A percentile compares a stretch with the other conserved stretches of the same genome.
phyloP scores from a whole-genome alignment of 2,329 filamentous ascomycete species.

The Phaeosphaeriaceae sp. region DNA sequence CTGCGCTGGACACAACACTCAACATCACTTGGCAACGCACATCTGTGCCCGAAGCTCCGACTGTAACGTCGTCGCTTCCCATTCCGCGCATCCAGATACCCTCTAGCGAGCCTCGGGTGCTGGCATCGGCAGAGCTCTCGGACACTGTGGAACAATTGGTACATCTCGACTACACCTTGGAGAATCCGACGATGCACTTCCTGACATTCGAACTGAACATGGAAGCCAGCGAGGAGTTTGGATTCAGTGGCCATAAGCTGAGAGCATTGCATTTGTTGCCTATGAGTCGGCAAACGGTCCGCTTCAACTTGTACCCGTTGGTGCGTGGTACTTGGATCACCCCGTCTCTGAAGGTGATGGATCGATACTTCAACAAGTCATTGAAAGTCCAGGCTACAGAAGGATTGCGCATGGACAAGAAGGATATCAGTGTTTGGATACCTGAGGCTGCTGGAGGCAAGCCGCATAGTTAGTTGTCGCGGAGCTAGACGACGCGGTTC shows the following conservation, averaged over 20 bases:
- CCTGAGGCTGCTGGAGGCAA: conserved; percentile 21
- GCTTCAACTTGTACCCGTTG: conserved; percentile 76
- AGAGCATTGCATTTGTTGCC: conserved; percentile 82
- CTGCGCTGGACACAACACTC: conserved; percentile 76
- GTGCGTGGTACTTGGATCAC: conserved; percentile 70
- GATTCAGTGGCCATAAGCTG: conserved; percentile 87
- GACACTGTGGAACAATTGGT: conserved; percentile 29
- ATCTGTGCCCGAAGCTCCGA: conserved; percentile 35
- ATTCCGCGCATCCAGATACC: conserved; percentile 83
- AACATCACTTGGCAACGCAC: conserved; percentile 78
- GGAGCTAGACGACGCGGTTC: neutral
- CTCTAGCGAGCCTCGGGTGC: conserved; percentile 84
- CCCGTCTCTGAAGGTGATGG: conserved; percentile 78
- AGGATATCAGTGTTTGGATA: conserved; percentile 54
- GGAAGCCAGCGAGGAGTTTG: conserved; percentile 92
- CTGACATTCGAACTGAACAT: conserved; percentile 90
- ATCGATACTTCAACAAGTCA: conserved; percentile 93
- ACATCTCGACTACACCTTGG: conserved; percentile 72
- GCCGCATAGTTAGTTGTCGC: neutral
- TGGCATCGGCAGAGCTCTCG: conserved; percentile 59
- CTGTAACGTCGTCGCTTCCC: conserved; percentile 65
- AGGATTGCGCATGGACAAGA: conserved; percentile 66
- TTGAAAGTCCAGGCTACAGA: conserved; percentile 81
- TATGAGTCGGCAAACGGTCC: conserved; percentile 74
- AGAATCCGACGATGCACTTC: conserved; percentile 94